Evolutionary conservation across 2,329 filamentous ascomycete genomes (phyloP), one percentile per base, ranked within the genome.

Genomic region (Alternaria triticimaculans): DNA sequence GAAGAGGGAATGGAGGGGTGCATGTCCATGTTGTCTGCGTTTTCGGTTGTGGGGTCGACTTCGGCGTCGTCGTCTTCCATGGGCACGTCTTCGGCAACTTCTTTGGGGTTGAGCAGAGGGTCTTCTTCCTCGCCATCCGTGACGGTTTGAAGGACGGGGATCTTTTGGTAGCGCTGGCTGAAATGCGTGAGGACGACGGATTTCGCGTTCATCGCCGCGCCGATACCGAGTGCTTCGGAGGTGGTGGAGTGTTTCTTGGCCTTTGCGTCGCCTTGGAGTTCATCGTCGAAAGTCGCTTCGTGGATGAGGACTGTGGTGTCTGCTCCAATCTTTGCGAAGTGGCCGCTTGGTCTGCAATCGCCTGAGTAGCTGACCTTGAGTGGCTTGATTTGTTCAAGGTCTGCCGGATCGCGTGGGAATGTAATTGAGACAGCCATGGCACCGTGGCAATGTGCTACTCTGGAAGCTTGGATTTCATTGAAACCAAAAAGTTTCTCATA

Each of bases 211-310:
- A 99, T 99, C 49, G 84, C 82, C 12, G 87, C 85, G 2, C 91
- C 95, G 4, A 98, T 87, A 48, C 84, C 85, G 4, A 99, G 86
- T 1, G 96, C 96, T 82, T 99, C 96, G 14, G 87, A 87, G 65
- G 94, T 92, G 9, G 96, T 99, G 43, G 88, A 92, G 83, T 99
- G 96, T 76, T 91, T 94, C 87, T 99, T 99, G 55, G 91, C 92
- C 26, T 86, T 77, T 5, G 96, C 96, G 73, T 97, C 94, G 15
- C 86, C 87, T 43, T 80, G 73, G 71, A 97, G 87, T 72, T 96
- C 92, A 76, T 97, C 93, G 71, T 96, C 93, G 76, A 99, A 98
- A 0, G 96, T 99, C 66, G 94, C 94, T 85, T 99, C 96, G 82
- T 99, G 96, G 60, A 99, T 88, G 6, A 97, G 87, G 7, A 99